Evolutionary conservation across 352 stramenopile genomes (phyloP), one percentile per base, ranked within the genome.

Genomic region (Pythium dissotocum): DNA sequence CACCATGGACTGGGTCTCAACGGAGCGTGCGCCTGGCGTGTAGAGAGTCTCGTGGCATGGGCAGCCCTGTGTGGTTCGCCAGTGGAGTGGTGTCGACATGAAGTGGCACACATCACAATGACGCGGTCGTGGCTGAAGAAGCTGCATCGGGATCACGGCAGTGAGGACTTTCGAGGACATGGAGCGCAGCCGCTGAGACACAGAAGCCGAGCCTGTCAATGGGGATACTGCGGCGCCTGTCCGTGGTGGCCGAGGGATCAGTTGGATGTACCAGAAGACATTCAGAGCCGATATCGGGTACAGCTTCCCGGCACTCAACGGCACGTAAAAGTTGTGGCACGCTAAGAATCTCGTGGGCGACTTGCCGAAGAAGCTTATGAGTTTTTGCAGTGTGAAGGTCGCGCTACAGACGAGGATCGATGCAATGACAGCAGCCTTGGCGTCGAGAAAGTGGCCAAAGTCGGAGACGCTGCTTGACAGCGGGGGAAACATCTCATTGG

Each of bases 1-100:
- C 14, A 73, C 61, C 51, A 73, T 62, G 18, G 67, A 61, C 67
- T 55, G 65, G 38, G 63, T 35, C 21, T 75, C 55, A 5, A 24
- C 32, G 28, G 56, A 33, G 1, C 72, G 63, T 6, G 60, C 32
- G 1, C 65, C 61, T 6, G 75, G 32, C 36, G 40, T 36, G 26
- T 66, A 69, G 30, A 69, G 36, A 16, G 35, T 24, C 18, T 73
- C 49, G 38, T 67, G 61, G 14, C 38, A 21, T 8, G 21, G 0
- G 32, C 59, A 65, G 24, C 59, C 59, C 35, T 65, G 59, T 2
- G 21, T 44, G 7, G 5, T n/a, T 36, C 46, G 26, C 59, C 59
- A 65, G 16, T 65, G 26, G 28, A 30, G 28, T 30, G 28, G 28
- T 1, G 28, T 30, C 28, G 28, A 30, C 28, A 30, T 30, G 28